These are phyloP conservation scores for Porphyrellus sp. DNA, from an alignment of 1,284 basidiomycete species.

Conservation along the genomic window DNA sequence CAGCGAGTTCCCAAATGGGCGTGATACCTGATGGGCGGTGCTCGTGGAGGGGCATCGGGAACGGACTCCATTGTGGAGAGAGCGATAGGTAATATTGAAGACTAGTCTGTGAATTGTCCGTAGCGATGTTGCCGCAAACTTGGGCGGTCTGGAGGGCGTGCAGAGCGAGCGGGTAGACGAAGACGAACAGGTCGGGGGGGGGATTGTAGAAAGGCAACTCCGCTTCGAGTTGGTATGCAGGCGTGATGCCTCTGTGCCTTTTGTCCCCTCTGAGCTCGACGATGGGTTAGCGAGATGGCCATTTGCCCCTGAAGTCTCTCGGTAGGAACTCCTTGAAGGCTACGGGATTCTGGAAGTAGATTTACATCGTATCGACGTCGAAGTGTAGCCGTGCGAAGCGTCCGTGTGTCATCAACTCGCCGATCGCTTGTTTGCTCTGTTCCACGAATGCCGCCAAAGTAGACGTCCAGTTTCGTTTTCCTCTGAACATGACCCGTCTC, in stretches of 20 bases:
- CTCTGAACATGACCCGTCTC: constrained; percentile 15
- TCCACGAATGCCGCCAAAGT: constrained; percentile 13
- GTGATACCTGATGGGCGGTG: constrained; percentile 63
- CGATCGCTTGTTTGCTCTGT: neutral
- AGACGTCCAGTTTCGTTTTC: neutral
- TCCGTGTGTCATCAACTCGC: neutral
- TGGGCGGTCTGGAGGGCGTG: neutral
- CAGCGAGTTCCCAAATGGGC: constrained; percentile 74
- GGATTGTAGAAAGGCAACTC: neutral
- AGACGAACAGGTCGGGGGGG: neutral
- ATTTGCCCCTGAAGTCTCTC: too few species aligned
- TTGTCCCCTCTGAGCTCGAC: too few species aligned
- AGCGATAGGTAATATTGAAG: neutral
- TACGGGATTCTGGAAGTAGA: neutral
- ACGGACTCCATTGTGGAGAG: constrained; percentile 35
- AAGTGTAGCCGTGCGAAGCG: neutral
- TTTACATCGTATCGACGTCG: neutral
- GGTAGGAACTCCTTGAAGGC: too few species aligned
- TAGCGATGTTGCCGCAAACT: constrained; percentile 20
- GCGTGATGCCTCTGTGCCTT: neutral
- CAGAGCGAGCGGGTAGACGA: constrained; percentile 5
- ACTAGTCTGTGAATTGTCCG: constrained; percentile 19
- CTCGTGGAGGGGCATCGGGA: constrained; percentile 56
- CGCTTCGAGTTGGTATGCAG: neutral
- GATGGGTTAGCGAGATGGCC: too few species aligned